phyloP scores from a whole-genome alignment of 1,139 yeast species.

The Meyerozyma sp. region DNA sequence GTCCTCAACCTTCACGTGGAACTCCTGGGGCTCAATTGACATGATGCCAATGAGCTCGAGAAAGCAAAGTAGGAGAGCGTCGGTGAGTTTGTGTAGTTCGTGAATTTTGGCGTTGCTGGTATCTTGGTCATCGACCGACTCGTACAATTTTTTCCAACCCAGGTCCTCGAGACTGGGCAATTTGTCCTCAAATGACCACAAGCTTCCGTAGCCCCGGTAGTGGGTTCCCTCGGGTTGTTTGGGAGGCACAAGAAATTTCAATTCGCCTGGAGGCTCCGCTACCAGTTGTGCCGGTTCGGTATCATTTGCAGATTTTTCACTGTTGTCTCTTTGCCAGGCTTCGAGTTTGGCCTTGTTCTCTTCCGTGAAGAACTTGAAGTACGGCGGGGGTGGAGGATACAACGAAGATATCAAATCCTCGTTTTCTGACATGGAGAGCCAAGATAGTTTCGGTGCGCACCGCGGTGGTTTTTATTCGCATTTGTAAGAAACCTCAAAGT shows the following conservation, averaged over 20 bases:
- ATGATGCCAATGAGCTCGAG: slow-evolving; percentile 72
- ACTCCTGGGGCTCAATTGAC: slow-evolving; percentile 61
- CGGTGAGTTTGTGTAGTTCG: slow-evolving; percentile 65
- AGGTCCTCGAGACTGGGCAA: slow-evolving; percentile 62
- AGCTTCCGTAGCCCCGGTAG: slow-evolving; percentile 75
- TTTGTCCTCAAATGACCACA: slow-evolving; percentile 74
- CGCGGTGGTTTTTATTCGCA: neutral
- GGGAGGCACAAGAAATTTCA: slow-evolving; percentile 63
- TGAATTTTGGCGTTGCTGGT: slow-evolving; percentile 51
- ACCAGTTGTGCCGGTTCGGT: too few species aligned
- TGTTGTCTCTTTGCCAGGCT: slow-evolving; percentile 13
- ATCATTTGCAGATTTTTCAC: neutral
- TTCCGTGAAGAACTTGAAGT: slow-evolving; percentile 59
- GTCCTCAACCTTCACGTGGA: slow-evolving; percentile 63
- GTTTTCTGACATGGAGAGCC: slow-evolving; percentile 11
- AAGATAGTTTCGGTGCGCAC: neutral
- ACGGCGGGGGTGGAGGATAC: slow-evolving; percentile 86
- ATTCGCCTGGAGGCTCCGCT: slow-evolving; percentile 26
- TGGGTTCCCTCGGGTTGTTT: slow-evolving; percentile 51
- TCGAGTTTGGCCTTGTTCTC: slow-evolving; percentile 45
- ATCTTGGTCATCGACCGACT: slow-evolving; percentile 38
- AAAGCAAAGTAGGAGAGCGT: slow-evolving; percentile 65
- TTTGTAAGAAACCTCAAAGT: slow-evolving; percentile 1
- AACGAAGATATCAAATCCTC: slow-evolving; percentile 55
- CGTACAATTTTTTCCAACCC: slow-evolving; percentile 66